Evolutionary conservation across 257 asterid species (phyloP).

Genomic region (Pogostemon cablin): DNA sequence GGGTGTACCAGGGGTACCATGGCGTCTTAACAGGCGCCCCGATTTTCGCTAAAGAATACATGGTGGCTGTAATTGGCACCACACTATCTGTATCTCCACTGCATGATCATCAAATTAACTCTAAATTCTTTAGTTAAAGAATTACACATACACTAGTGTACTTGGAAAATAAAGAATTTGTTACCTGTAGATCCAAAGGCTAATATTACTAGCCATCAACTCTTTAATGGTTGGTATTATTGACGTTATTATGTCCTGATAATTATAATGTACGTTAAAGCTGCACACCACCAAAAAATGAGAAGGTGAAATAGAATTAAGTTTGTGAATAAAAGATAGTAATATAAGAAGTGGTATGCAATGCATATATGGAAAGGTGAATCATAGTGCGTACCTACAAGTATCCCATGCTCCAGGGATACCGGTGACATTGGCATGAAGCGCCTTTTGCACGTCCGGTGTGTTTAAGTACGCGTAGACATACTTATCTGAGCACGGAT

Average conservation of each 20-base stretch:
- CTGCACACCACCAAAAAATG: slow-evolving; percentile 14
- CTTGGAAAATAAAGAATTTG: background rate
- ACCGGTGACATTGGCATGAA: slow-evolving; percentile 49
- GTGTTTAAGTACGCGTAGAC: slow-evolving; percentile 42
- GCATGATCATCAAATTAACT: slow-evolving; percentile 2
- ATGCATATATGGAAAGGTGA: background rate
- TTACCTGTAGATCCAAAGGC: slow-evolving; percentile 53
- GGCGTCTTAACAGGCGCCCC: slow-evolving; percentile 43
- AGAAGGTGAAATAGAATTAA: background rate
- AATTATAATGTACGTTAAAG: background rate
- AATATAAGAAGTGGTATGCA: too few species aligned
- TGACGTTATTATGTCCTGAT: slow-evolving; percentile 39
- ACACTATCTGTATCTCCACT: slow-evolving; percentile 60
- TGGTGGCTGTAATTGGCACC: slow-evolving; percentile 54
- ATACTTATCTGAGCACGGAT: slow-evolving; percentile 55
- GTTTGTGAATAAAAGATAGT: background rate
- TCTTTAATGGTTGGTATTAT: slow-evolving; percentile 48
- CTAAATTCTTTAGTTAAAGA: background rate
- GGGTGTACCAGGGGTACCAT: slow-evolving; percentile 59
- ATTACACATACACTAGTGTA: background rate
- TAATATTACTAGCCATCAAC: slow-evolving; percentile 48
- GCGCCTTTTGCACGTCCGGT: slow-evolving; percentile 49
- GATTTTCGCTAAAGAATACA: slow-evolving; percentile 48
- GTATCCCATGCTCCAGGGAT: slow-evolving; percentile 41
- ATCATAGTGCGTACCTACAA: slow-evolving; percentile 45